Base-by-base conservation (phyloP, 257 asterid genomes). In the Solanum acaule region DNA sequence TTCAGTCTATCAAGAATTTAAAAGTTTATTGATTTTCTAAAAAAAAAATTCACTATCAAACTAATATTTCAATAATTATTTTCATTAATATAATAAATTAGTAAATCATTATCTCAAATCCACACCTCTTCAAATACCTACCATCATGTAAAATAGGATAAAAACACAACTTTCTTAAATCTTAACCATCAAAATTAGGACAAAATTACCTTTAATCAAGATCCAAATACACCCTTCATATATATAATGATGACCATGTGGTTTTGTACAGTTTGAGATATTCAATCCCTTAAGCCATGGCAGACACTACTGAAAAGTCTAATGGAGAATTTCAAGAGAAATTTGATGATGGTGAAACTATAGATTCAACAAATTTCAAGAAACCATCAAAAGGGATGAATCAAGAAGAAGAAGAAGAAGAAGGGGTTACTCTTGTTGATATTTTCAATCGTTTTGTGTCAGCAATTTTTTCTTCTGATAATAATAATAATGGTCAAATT, bases 361-460 rank as follows among this genome's bases (percentile, higher is more conserved):
- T 8, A 5, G 70, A 49, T 82, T 82, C 86, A 82, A 29, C 70
- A 82, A 49, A 49, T 49, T 82, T 49, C 44, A 82, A 31, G 65
- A 82, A 49, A 49, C 5, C 42, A 82, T 15, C 40, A 61, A 76
- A 67, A 49, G 46, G 7, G 20, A 35, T 27, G 76, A 71, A 33
- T 86, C 68, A 6, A 23, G 42, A 14, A 49, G 59, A 46, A 14
- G 52, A 46, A 14, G 52, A 46, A n/a, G 68, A 65, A 13, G 46
- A 67, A 61, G 94, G 91, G 37, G 35, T 93, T 63, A 94, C 94
- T 18, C 97, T 96, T 34, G 84, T 23, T 92, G 83, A 89, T 49
- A 78, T 96, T 79, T 85, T 95, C 84, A 93, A 91, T 91, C 92
- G 92, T 72, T 65, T 94, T 87, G 89, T 94, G 20, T 88, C 91